Evolutionary conservation across 805 yeast genomes (phyloP), one percentile per base, ranked within the genome.

Genomic region (Yamadazyma laniorum): DNA sequence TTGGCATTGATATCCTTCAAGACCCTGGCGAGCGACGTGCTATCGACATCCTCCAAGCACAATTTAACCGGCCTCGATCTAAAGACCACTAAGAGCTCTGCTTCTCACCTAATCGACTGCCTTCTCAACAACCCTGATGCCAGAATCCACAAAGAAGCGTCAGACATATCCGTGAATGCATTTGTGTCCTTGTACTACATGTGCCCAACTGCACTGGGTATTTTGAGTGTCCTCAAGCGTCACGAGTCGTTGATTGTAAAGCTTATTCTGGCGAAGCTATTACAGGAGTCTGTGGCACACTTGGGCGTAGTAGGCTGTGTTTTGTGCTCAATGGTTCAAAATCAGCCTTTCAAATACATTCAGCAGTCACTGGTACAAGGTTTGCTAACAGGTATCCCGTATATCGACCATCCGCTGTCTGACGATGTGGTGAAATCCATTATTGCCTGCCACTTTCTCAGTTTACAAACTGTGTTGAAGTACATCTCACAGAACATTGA

Each of bases 391-490:
- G 23, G 23, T 7, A 21, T 21, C 23, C 23, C 6, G 9, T 21
- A 7, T 9, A 9, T 7, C 9, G 23, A 21, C 9, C 23, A 21
- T 7, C 6, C 6, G 6, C 9, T 11, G 34, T n/a, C 13, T 14
- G 16, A 23, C 6, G 33, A 35, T 29, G 13, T 31, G 8, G 26
- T 37, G 2, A 49, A 47, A 29, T 25, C 54, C 22, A 44, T 51
- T 17, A 43, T 53, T 21, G 61, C 66, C 4, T 58, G 43, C 41
- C 60, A 63, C 42, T 60, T 61, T 33, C 43, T 63, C 25, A 27
- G 50, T 3, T 32, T 62, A 12, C 69, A 63, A 36, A 47, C 52
- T 23, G 18, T 51, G 9, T 40, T 61, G 12, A 37, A 32, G 17
- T 21, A 31, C 3, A 29, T 51, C 5, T 21, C 40, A 5, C 29